Conservation (phyloP, 1,139 yeast species). For the Hemisphaericaspora lyxosophila region DNA sequence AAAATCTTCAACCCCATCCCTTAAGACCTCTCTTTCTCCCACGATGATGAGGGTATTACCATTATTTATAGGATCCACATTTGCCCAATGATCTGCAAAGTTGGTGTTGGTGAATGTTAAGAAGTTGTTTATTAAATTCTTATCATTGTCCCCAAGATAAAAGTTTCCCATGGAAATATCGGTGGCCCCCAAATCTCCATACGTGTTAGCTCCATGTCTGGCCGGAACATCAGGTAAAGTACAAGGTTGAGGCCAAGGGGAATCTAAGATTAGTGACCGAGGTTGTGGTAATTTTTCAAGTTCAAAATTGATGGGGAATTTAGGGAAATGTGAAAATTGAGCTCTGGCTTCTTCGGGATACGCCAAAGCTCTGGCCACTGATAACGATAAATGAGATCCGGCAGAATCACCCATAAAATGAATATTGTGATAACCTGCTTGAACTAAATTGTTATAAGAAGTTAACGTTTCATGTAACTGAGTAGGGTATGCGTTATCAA, state of each 20-base stretch:
- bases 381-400: constrained; percentile 40
- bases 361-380: constrained; percentile 29
- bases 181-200: constrained; percentile 36
- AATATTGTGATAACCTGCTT: constrained; percentile 28
- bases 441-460: constrained; percentile 25
- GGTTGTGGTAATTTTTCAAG: constrained; percentile 18
- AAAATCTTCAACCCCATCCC: constrained; percentile 27
- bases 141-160: constrained; percentile 23
- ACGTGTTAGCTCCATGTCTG: constrained; percentile 21
- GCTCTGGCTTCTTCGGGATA: constrained; percentile 26
- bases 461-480: constrained; percentile 36
- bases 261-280: constrained; percentile 30
- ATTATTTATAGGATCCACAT: constrained; percentile 27
- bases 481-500: constrained; percentile 27
- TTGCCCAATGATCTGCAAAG: constrained; percentile 29
- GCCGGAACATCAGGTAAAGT: constrained; percentile 19
- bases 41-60: constrained; percentile 29
- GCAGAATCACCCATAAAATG: constrained; percentile 46
- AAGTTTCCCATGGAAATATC: constrained; percentile 30
- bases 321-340: constrained; percentile 18
- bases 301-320: constrained; percentile 18
- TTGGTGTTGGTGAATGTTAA: constrained; percentile 24
- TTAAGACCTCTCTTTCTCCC: constrained; percentile 42
- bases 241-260: constrained; percentile 42
- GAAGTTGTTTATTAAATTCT: constrained; percentile 14